Base-by-base conservation (phyloP, 2,329 filamentous ascomycete species). In the Cyphellophora europaea region DNA sequence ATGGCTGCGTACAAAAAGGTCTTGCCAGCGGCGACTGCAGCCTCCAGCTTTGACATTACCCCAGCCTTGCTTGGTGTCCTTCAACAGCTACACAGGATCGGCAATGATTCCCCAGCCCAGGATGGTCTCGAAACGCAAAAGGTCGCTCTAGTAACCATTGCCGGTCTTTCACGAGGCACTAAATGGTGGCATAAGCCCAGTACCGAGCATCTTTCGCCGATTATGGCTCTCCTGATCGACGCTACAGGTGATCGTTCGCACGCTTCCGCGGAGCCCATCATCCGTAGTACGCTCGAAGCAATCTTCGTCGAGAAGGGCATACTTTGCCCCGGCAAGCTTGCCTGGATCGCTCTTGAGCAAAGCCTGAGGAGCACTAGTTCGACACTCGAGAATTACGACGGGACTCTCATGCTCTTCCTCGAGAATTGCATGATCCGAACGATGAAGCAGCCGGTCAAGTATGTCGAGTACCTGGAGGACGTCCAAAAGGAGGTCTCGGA, bases 11-110 rank as follows among this genome's bases (percentile, higher is more conserved):
- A 93, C 59, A 93, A 93, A 54, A 78, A 88, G 53, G 69, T 83
- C 3, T 71, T 86, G 6, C 88, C 91, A 2, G 78, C 84, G 40
- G 66, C 84, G 15, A 86, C 87, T 1, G 67, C 93, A 11, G 79
- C 81, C 44, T 82, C 87, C 48, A 91, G 82, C 45, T 91, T 95
- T 50, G 91, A 96, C 52, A 80, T 93, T 3, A 91, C 89, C 0
- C 65, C 81, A 1, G 71, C 82, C 13, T 68, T 98, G 11, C 77
- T 80, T 5, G 73, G 77, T 39, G 72, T 79, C 1, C 63, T 96
- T 30, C 67, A 72, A 37, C 68, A 69, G 19, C 58, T 85, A 6
- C 74, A 81, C 28, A 57, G 69, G 11, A 33, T 44, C 1, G 49
- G 49, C 11, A 27, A 55, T 11, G 62, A 68, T 11, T 58, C 65